Evolutionary conservation across 2,329 filamentous ascomycete species (phyloP).

Genomic region (Colletotrichum sp.): DNA sequence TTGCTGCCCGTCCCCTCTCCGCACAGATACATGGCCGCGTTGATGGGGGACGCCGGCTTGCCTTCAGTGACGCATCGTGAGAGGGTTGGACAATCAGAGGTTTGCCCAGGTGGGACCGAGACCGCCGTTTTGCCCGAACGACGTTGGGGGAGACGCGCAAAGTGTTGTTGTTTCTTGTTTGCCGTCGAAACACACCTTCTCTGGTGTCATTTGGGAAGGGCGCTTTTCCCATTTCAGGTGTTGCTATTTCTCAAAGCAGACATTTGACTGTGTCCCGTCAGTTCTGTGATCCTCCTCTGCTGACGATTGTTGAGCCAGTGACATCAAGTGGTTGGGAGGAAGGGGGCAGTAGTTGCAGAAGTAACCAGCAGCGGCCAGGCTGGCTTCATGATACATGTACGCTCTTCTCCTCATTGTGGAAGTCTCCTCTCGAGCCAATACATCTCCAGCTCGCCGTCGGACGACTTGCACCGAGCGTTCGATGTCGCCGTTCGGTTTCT

Average conservation of each 20-base stretch:
- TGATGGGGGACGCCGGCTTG: background rate
- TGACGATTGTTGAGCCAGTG: background rate
- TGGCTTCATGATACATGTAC: slow-evolving; percentile 14
- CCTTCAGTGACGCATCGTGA: background rate
- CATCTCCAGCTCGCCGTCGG: background rate
- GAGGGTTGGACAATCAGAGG: slow-evolving; percentile 11
- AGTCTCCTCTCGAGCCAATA: background rate
- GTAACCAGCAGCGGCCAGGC: background rate
- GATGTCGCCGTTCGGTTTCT: background rate
- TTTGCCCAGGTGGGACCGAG: slow-evolving; percentile 15
- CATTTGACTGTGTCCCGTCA: background rate
- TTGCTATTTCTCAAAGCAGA: slow-evolving; percentile 8
- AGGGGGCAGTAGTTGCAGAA: background rate
- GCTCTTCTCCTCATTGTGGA: background rate
- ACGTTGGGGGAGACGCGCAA: background rate
- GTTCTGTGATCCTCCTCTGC: background rate
- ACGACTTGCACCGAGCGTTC: background rate
- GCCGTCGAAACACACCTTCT: background rate
- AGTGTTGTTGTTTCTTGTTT: background rate
- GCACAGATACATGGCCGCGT: background rate
- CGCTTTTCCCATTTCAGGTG: slow-evolving; percentile 8
- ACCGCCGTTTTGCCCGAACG: background rate
- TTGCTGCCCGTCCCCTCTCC: background rate
- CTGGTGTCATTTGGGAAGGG: background rate
- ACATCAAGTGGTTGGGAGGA: background rate